Conservation (phyloP, 345 rosid genomes). For the Orychophragmus violaceus region DNA sequence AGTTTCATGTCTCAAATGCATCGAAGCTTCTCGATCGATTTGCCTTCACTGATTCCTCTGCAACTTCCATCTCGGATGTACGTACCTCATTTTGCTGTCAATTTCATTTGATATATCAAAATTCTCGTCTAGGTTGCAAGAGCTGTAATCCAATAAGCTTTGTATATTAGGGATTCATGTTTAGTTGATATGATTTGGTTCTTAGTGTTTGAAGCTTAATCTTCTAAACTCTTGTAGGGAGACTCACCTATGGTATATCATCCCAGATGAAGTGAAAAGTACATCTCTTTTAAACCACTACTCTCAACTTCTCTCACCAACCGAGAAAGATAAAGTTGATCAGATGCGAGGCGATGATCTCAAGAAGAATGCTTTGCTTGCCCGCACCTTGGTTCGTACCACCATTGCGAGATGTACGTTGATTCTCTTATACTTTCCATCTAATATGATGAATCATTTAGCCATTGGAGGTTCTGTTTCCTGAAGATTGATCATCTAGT, state of each 20-base stretch:
- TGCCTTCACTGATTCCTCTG: slow-evolving; percentile 41
- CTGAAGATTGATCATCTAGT: neutral
- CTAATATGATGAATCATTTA: neutral
- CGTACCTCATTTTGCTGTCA: neutral
- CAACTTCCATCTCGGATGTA: slow-evolving; percentile 64
- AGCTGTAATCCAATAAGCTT: no score
- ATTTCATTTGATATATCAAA: no score
- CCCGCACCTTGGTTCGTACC: slow-evolving; percentile 81
- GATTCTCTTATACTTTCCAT: neutral
- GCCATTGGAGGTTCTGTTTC: neutral
- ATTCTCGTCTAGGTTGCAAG: no score
- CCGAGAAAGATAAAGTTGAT: slow-evolving; percentile 55
- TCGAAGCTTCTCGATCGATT: slow-evolving; percentile 33
- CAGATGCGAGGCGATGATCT: slow-evolving; percentile 52
- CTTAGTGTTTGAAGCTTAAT: neutral
- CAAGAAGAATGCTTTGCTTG: slow-evolving; percentile 71
- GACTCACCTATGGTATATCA: slow-evolving; percentile 75
- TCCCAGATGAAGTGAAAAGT: slow-evolving; percentile 71
- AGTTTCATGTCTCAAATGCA: slow-evolving; percentile 23
- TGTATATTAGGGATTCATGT: neutral
- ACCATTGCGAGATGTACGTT: slow-evolving; percentile 84
- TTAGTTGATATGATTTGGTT: no score
- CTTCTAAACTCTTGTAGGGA: slow-evolving; percentile 42
- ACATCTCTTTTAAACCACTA: slow-evolving; percentile 52
- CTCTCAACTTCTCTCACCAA: slow-evolving; percentile 59